Conservation (phyloP, 1,284 basidiomycete species). For the Chondrostereum purpureum region DNA sequence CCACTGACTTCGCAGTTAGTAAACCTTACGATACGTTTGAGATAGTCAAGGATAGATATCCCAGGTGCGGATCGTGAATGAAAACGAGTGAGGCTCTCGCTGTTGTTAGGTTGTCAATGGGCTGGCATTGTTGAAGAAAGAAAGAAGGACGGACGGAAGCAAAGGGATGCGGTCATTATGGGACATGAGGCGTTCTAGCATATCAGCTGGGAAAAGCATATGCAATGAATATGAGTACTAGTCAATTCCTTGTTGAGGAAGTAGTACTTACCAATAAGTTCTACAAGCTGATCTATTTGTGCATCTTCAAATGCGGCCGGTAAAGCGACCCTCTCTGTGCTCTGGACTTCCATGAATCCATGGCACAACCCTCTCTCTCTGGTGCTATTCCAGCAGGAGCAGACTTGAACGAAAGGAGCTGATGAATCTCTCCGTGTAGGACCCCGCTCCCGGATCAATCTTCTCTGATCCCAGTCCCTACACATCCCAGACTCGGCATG, state of each 20-base stretch:
- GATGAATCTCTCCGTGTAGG: too few species aligned
- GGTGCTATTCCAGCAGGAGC: too few species aligned
- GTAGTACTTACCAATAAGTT: constrained; percentile 88
- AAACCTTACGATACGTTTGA: constrained; percentile 85
- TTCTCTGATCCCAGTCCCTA: too few species aligned
- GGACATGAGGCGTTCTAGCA: constrained; percentile 85
- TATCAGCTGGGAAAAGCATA: constrained; percentile 88
- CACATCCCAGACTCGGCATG: constrained; percentile 5
- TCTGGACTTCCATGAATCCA: constrained; percentile 69
- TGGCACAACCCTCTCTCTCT: constrained; percentile 46
- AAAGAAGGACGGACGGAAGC: constrained; percentile 52
- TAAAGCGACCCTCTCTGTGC: constrained; percentile 58
- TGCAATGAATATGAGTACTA: constrained; percentile 16
- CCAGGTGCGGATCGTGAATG: constrained; percentile 85
- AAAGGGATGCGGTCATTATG: constrained; percentile 93
- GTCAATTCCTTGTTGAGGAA: too few species aligned
- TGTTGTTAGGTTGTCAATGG: constrained; percentile 24
- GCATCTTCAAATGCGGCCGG: constrained; percentile 72
- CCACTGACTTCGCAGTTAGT: constrained; percentile 78
- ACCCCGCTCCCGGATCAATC: too few species aligned
- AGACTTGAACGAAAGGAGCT: too few species aligned
- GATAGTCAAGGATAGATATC: constrained; percentile 84
- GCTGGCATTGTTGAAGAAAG: constrained; percentile 10
- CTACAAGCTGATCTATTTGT: constrained; percentile 72
- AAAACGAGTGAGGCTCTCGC: constrained; percentile 84